Base-by-base conservation (phyloP, 2,329 filamentous ascomycete genomes). In the Epichloe gansuensis region DNA sequence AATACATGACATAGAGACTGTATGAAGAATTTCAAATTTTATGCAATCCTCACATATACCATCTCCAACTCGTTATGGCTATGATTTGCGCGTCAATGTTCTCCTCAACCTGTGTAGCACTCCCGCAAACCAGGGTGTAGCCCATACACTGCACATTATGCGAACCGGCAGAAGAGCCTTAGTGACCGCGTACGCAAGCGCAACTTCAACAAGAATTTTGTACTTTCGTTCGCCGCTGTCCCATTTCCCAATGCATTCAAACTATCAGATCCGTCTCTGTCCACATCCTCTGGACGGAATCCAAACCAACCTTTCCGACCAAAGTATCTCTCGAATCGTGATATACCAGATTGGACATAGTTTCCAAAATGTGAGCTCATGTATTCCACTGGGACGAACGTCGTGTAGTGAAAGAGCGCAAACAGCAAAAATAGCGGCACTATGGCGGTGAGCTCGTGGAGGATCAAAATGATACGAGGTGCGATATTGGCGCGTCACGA, bases 361-460 rank as follows among this genome's bases (percentile, higher is more conserved):
- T 60, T 63, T 25, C 75, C 76, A 64, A 76, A 77, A 53, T 76
- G 71, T 21, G 69, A 67, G 45, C 72, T 68, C 59, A 79, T 69
- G 63, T 76, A 77, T 46, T 65, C 63, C 15, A 78, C 62, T 0
- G 91, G 90, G 31, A 89, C 75, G 75, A 85, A 86, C 56, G 82
- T 75, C 1, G 81, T 82, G 65, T 88, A 90, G 70, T 97, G 88
- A 67, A 98, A 95, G 1, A 81, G 65, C 1, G 77, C 83, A 23
- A 87, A 82, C 1, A 97, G 76, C 0, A 80, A 84, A 41, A 94
- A 66, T 0, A 97, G 70, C 0, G 91, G 91, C 1, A 91, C 68
- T 11, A 96, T 72, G 9, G 93, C 91, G 0, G 93, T 97, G 45
- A 96, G 66, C 68, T 98, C 93, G 72, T 98, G 93, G 0, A 98